These are phyloP conservation scores for Kodamaea arcana DNA, from an alignment of 1,139 yeast genomes.

Conservation along the genomic window DNA sequence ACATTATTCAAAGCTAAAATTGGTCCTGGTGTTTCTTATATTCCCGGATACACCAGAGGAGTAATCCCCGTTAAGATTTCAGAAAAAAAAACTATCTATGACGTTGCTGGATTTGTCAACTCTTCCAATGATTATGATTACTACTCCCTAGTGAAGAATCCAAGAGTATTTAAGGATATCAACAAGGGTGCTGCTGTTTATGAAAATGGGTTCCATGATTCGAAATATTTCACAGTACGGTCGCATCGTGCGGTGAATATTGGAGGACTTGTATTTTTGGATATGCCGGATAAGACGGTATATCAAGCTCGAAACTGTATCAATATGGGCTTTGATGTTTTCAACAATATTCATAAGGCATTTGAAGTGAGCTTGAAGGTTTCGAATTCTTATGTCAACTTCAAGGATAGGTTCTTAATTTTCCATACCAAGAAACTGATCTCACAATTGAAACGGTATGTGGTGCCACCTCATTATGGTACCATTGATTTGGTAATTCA, in stretches of 20 bases:
- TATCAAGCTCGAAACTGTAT: constrained; percentile 40
- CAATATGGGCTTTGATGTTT: constrained; percentile 24
- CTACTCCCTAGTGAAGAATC: constrained; percentile 17
- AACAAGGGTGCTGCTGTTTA: constrained; percentile 35
- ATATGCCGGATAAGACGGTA: constrained; percentile 37
- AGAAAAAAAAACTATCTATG: constrained; percentile 32
- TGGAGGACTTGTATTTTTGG: constrained; percentile 59
- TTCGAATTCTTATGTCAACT: constrained; percentile 14
- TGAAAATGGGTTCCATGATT: constrained; percentile 31
- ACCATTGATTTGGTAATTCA: constrained; percentile 64
- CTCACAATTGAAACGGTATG: constrained; percentile 35
- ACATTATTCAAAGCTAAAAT: constrained; percentile 17
- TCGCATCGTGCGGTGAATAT: constrained; percentile 47
- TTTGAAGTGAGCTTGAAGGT: constrained; percentile 14
- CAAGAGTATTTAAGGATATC: constrained; percentile 29
- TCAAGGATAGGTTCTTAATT: constrained; percentile 29
- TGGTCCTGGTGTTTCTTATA: constrained; percentile 46
- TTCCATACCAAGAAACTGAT: constrained; percentile 22
- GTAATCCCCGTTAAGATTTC: constrained; percentile 32
- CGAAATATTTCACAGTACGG: constrained; percentile 36
- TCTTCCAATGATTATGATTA: constrained; percentile 10
- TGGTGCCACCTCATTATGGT: constrained; percentile 68
- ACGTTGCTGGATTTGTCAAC: constrained; percentile 53
- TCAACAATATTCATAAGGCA: constrained; percentile 28
- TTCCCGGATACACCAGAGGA: constrained; percentile 59